These are phyloP conservation scores for Elsinoe fawcettii DNA, from an alignment of 2,329 filamentous ascomycete species.

Conservation along the genomic window DNA sequence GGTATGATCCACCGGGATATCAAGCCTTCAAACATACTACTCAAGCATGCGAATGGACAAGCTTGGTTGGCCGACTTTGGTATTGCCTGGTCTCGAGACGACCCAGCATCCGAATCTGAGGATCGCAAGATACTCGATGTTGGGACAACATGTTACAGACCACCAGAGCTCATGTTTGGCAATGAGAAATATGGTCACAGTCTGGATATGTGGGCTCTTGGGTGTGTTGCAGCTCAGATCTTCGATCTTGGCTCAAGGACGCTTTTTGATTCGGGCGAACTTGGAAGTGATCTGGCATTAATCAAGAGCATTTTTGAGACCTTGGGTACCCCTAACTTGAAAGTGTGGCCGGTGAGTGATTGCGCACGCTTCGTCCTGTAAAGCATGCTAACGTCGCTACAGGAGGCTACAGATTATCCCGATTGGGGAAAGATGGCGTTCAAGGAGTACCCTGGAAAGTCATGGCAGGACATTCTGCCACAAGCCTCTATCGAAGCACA, in stretches of 20 bases:
- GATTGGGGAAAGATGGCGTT: slow-evolving; percentile 88
- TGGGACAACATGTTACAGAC: slow-evolving; percentile 82
- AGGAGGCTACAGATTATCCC: slow-evolving; percentile 60
- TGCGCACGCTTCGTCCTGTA: no score
- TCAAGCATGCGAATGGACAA: slow-evolving; percentile 47
- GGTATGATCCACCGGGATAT: slow-evolving; percentile 88
- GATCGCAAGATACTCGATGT: slow-evolving; percentile 79
- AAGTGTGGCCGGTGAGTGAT: slow-evolving; percentile 66
- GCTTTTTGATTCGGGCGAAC: slow-evolving; percentile 78
- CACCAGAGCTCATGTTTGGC: slow-evolving; percentile 86
- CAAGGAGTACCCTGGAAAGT: slow-evolving; percentile 57
- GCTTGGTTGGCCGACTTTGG: slow-evolving; percentile 86
- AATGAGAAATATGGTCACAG: slow-evolving; percentile 61
- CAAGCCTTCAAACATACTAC: slow-evolving; percentile 75
- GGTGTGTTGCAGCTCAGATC: slow-evolving; percentile 75
- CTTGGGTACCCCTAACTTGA: slow-evolving; percentile 73
- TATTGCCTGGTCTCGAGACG: slow-evolving; percentile 47
- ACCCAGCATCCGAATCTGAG: slow-evolving; percentile 52
- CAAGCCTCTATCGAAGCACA: slow-evolving; percentile 50
- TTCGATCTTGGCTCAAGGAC: slow-evolving; percentile 48
- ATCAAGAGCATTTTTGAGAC: slow-evolving; percentile 90
- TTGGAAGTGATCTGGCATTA: slow-evolving; percentile 85
- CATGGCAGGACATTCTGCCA: slow-evolving; percentile 65
- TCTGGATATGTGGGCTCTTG: slow-evolving; percentile 85
- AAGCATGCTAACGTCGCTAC: slow-evolving; percentile 17